Base-by-base conservation (phyloP, 2,329 filamentous ascomycete genomes). In the Fusarium sp. region DNA sequence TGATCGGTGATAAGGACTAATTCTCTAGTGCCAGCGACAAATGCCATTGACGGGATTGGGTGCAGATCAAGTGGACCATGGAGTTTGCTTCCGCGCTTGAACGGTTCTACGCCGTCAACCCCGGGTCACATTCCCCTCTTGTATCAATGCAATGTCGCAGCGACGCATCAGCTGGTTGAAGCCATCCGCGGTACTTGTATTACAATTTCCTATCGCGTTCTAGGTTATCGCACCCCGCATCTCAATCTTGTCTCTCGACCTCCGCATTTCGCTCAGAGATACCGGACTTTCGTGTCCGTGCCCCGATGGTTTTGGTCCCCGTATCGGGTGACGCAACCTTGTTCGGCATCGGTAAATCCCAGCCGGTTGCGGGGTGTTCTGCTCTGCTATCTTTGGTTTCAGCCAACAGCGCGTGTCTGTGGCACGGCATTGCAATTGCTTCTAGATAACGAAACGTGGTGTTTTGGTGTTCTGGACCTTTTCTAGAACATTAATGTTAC, bases 151-250 rank as follows among this genome's bases (percentile, higher is more conserved):
- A 38, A 39, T 15, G 48, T 55, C 23, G 37, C 25, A 62, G 14
- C n/a, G 44, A 68, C 38, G 64, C 63, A 73, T 73, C 69, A 72
- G 38, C 60, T 73, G 69, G 45, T 31, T 55, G 41, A 64, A 72
- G 54, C 63, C 59, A 60, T 56, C 49, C 31, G 63, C 64, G 66
- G 45, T 37, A 72, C 51, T 59, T 72, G 70, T 66, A 49, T 38
- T 27, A 27, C 52, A 52, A 60, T 66, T 73, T 66, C 70, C 70
- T 72, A 73, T 72, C 62, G 42, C 44, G 70, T 38, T 73, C 69
- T 73, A 72, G 70, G 63, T 42, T 45, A 63, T 66, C 46, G 51
- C 46, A 39, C 68, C 61, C 70, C 69, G 59, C 67, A 71, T 61
- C 41, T 39, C 19, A 21, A n/a, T 39, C 11, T 39, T 39, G 37